These are phyloP conservation scores for Pholiota adiposa DNA, from an alignment of 1,284 basidiomycete species.

Conservation along the genomic window DNA sequence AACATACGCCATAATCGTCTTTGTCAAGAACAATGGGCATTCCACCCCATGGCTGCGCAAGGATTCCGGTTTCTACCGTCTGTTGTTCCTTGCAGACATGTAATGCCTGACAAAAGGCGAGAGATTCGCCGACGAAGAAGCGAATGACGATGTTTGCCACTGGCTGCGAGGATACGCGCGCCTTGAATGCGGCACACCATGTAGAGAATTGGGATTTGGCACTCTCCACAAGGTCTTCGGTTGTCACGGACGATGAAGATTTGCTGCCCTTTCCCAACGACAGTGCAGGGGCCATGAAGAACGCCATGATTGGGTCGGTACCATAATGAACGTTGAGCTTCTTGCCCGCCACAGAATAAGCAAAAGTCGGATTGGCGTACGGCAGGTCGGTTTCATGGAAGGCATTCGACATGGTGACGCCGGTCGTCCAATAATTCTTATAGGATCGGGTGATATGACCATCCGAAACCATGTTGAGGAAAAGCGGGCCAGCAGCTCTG, in stretches of 20 bases:
- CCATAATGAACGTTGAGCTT: conserved; percentile 50
- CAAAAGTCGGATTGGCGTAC: conserved; percentile 52
- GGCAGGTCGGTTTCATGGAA: conserved; percentile 29
- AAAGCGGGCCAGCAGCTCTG: conserved; percentile 44
- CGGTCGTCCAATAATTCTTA: conserved; percentile 49
- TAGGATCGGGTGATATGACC: conserved; percentile 21
- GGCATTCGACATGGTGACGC: conserved; percentile 38
- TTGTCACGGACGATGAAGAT: conserved; percentile 2
- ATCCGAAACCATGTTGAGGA: conserved; percentile 24
- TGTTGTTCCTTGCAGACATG: conserved; percentile 16
- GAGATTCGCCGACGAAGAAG: conserved; percentile 40
- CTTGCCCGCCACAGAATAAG: conserved; percentile 35
- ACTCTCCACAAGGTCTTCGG: conserved; percentile 31
- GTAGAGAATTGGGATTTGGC: conserved; percentile 39
- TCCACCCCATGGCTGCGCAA: conserved; percentile 39
- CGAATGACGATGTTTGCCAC: conserved; percentile 31
- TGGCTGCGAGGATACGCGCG: conserved; percentile 11
- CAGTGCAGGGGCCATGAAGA: conserved; percentile 49
- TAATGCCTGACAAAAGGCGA: conserved; percentile 28
- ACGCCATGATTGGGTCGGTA: conserved; percentile 47
- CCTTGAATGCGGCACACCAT: conserved; percentile 41
- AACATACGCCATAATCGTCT: conserved; percentile 26
- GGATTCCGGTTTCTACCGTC: conserved; percentile 27
- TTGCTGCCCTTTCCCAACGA: conserved; percentile 24
- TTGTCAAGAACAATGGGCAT: conserved; percentile 7